These are phyloP conservation scores for Penicillium samsonianum DNA, from an alignment of 495 filamentous ascomycete genomes.

Conservation along the genomic window DNA sequence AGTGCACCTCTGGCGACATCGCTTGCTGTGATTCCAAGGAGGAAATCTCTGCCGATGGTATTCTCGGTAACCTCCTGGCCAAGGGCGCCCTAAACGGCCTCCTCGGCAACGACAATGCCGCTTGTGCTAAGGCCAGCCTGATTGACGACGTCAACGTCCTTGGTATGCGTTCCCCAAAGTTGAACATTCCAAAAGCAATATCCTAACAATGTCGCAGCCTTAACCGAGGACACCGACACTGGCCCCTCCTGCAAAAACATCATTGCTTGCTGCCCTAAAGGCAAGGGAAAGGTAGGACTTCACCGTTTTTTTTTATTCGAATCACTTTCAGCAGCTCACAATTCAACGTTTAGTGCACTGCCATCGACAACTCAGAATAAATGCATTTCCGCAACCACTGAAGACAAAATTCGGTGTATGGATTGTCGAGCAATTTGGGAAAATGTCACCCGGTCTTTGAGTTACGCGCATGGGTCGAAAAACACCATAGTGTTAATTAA, in stretches of 20 bases:
- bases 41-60: not conserved
- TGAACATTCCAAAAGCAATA: no score
- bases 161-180: not conserved
- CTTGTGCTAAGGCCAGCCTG: constrained; percentile 5
- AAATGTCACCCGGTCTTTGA: no score
- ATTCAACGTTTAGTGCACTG: no score
- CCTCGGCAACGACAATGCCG: constrained; percentile 10
- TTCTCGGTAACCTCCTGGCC: constrained; percentile 9
- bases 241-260: constrained; percentile 10
- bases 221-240: not conserved
- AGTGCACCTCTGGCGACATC: constrained; percentile 5
- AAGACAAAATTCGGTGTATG: no score
- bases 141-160: constrained; percentile 10
- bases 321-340: no score
- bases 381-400: no score
- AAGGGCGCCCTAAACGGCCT: constrained; percentile 13
- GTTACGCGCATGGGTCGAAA: no score
- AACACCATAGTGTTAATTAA: no score
- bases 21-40: constrained; percentile 12
- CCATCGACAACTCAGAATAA: no score
- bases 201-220: not conserved
- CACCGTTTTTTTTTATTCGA: no score
- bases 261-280: constrained; percentile 7
- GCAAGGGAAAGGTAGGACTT: constrained; percentile 3
- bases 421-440: no score